Conservation (phyloP, 495 filamentous ascomycete species). For the Jackrogersella multiformis region DNA sequence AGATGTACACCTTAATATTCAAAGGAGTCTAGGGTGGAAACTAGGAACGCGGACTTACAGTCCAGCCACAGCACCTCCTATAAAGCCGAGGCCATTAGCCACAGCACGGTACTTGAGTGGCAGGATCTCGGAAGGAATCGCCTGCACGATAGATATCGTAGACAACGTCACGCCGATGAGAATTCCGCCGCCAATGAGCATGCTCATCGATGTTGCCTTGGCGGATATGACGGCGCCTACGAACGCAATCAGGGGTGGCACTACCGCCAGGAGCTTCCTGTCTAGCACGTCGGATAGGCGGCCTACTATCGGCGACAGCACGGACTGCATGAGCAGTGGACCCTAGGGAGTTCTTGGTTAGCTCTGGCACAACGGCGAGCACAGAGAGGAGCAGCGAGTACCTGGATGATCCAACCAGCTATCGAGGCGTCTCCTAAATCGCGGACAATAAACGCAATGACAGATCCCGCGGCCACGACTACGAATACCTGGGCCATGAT, state of each 20-base stretch:
- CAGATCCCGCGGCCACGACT: constrained; percentile 63
- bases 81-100: constrained; percentile 60
- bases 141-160: constrained; percentile 63
- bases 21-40: background rate
- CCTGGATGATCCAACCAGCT: constrained; percentile 65
- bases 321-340: constrained; percentile 63
- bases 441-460: constrained; percentile 64
- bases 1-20: background rate
- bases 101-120: constrained; percentile 63
- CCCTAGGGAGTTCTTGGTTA: constrained; percentile 44
- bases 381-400: constrained; percentile 9
- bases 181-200: constrained; percentile 65
- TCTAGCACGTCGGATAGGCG: constrained; percentile 65
- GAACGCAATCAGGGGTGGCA: constrained; percentile 62
- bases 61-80: constrained; percentile 60
- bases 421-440: constrained; percentile 61
- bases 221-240: constrained; percentile 62
- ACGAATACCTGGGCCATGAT: constrained; percentile 62
- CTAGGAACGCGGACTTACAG: constrained; percentile 47
- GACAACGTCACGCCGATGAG: constrained; percentile 62
- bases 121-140: constrained; percentile 64
- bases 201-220: constrained; percentile 62
- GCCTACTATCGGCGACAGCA: constrained; percentile 63
- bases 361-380: background rate
- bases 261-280: constrained; percentile 59